These are phyloP conservation scores for Creolimax fragrantissima DNA, from an alignment of 78 protist species.

Conservation along the genomic window DNA sequence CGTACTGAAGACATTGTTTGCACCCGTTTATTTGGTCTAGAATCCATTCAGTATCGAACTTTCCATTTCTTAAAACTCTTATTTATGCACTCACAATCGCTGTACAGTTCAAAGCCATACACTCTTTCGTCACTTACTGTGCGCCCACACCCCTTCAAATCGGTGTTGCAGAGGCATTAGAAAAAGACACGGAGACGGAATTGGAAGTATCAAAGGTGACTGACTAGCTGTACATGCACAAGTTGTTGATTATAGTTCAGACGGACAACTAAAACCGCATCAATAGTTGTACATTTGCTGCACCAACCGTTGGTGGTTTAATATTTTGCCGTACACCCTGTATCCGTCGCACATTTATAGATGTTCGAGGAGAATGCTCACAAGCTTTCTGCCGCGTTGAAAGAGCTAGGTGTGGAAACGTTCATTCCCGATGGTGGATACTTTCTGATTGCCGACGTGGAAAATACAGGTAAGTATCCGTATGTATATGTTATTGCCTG, in stretches of 20 bases:
- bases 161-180: neutral
- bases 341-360: neutral
- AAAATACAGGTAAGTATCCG: neutral
- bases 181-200: neutral
- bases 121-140: neutral
- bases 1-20: too few relatives aligned
- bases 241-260: too few relatives aligned
- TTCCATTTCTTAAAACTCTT: too few relatives aligned
- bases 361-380: neutral
- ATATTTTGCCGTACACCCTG: neutral
- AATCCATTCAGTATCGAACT: too few relatives aligned
- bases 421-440: neutral
- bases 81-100: neutral
- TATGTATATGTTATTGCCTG: too few relatives aligned
- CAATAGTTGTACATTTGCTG: too few relatives aligned
- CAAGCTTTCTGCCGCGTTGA: neutral
- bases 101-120: neutral
- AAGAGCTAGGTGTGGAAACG: neutral
- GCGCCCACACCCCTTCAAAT: constrained; percentile 12
- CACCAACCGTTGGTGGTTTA: too few relatives aligned
- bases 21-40: too few relatives aligned
- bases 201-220: neutral
- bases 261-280: too few relatives aligned
- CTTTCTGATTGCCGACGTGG: constrained; percentile 14
- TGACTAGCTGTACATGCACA: too few relatives aligned